Evolutionary conservation across 345 rosid species (phyloP).

Genomic region (Cochlearia excelsa): DNA sequence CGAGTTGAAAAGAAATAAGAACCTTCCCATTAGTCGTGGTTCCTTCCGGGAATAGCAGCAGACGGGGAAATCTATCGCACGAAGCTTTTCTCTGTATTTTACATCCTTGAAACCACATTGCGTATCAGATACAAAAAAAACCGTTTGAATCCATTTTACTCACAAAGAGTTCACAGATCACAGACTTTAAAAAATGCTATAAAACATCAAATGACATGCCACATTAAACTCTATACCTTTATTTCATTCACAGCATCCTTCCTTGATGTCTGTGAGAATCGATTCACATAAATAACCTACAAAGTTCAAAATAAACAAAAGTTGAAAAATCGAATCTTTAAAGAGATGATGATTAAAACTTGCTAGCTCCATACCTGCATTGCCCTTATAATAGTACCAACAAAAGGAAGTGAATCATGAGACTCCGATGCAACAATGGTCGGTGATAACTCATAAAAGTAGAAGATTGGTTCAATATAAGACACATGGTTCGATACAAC

Average conservation of each 20-base stretch:
- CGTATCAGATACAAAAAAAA: conserved; percentile 84
- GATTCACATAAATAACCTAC: conserved; percentile 96
- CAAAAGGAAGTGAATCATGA: conserved; percentile 87
- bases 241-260: conserved; percentile 83
- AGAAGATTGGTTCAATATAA: conserved; percentile 88
- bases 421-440: conserved; percentile 94
- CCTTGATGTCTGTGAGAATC: conserved; percentile 80
- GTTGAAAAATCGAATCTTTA: neutral
- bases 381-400: conserved; percentile 96
- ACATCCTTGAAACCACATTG: conserved; percentile 90
- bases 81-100: conserved; percentile 97
- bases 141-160: conserved; percentile 37
- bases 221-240: conserved; percentile 72
- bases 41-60: conserved; percentile 96
- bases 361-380: conserved; percentile 64
- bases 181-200: conserved; percentile 1
- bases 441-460: conserved; percentile 83
- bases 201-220: conserved; percentile 21
- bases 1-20: conserved; percentile 88
- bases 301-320: conserved; percentile 3
- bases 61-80: conserved; percentile 70
- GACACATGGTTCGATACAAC: conserved; percentile 94
- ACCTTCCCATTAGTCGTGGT: conserved; percentile 89
- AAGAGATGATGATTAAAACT: neutral
- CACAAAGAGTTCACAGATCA: conserved; percentile 9